A percentile compares a stretch with the other conserved stretches of the same genome.
Conservation (phyloP, 2,329 filamentous ascomycete species). For the Sporothrix dimorphospora region DNA sequence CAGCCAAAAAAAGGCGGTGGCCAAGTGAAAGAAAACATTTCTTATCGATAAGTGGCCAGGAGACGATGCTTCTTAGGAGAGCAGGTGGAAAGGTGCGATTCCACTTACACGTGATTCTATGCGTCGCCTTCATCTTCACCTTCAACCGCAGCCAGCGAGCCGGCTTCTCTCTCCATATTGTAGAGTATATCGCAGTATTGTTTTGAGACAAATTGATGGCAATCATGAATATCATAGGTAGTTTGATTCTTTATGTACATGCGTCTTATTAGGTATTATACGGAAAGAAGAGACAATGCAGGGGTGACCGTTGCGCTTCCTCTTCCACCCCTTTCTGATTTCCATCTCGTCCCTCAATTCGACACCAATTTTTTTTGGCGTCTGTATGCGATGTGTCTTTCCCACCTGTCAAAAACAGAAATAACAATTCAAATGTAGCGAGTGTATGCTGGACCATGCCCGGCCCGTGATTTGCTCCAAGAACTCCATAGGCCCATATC, state of each 20-base stretch:
- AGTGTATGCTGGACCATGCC: conserved; percentile 43
- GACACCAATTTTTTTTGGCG: conserved; percentile 13
- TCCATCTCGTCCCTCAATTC: conserved; percentile 24
- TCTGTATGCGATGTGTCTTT: conserved; percentile 24
- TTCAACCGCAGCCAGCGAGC: not conserved
- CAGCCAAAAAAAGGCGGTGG: conserved; percentile 10
- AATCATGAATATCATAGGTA: not conserved
- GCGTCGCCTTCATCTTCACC: not conserved
- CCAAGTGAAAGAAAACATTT: conserved; percentile 2
- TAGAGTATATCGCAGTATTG: not conserved
- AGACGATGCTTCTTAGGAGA: not conserved
- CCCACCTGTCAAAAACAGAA: conserved; percentile 29
- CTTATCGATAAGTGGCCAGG: conserved; percentile 32
- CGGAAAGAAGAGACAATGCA: conserved; percentile 33
- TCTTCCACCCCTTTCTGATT: not conserved
- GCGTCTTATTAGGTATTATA: conserved; percentile 47
- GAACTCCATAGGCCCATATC: conserved; percentile 48
- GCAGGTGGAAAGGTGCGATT: not conserved
- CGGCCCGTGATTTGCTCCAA: conserved; percentile 48
- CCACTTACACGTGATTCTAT: not conserved
- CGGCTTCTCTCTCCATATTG: not conserved
- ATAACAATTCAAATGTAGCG: conserved; percentile 51
- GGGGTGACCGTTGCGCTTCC: not conserved
- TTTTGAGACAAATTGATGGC: not conserved
- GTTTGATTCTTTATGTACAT: conserved; percentile 41